Conservation (phyloP, 2,329 filamentous ascomycete species). For the Knufia fluminis region DNA sequence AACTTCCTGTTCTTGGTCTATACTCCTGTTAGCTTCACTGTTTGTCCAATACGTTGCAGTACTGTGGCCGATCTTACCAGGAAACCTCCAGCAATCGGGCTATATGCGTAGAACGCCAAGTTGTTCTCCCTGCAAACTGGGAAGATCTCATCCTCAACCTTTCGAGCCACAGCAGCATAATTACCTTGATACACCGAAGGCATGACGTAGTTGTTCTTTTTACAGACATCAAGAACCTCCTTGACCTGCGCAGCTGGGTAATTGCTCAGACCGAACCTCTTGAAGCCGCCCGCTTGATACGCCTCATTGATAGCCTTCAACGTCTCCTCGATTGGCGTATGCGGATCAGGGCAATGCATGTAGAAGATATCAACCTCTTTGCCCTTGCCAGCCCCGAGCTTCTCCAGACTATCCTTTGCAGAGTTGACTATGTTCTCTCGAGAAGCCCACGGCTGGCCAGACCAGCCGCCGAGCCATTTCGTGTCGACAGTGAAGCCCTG, state of each 20-base stretch:
- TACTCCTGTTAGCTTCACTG: not conserved
- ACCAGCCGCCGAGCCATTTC: conserved; percentile 35
- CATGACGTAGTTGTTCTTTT: conserved; percentile 30
- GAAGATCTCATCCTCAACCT: conserved; percentile 28
- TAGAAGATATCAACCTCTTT: conserved; percentile 31
- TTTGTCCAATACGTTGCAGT: conserved; percentile 2
- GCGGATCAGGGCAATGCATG: conserved; percentile 33
- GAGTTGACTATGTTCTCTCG: conserved; percentile 19
- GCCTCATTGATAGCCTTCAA: conserved; percentile 33
- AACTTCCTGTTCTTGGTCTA: conserved; percentile 25
- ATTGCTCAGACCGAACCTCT: conserved; percentile 39
- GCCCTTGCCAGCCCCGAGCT: conserved; percentile 16
- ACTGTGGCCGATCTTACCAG: conserved; percentile 22
- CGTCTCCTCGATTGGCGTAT: conserved; percentile 32
- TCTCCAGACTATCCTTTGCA: conserved; percentile 19
- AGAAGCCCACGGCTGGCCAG: conserved; percentile 9
- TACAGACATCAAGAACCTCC: conserved; percentile 33
- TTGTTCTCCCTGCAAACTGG: conserved; percentile 29
- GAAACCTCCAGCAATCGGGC: conserved; percentile 29
- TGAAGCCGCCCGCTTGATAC: conserved; percentile 32
- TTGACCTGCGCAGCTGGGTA: conserved; percentile 35
- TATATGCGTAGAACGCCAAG: conserved; percentile 25
- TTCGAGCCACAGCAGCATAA: conserved; percentile 32
- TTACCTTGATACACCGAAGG: conserved; percentile 34
- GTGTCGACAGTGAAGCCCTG: conserved; percentile 38